Conservation (phyloP, 2,329 filamentous ascomycete species). For the Chrysoporthe deuterocubensis region DNA sequence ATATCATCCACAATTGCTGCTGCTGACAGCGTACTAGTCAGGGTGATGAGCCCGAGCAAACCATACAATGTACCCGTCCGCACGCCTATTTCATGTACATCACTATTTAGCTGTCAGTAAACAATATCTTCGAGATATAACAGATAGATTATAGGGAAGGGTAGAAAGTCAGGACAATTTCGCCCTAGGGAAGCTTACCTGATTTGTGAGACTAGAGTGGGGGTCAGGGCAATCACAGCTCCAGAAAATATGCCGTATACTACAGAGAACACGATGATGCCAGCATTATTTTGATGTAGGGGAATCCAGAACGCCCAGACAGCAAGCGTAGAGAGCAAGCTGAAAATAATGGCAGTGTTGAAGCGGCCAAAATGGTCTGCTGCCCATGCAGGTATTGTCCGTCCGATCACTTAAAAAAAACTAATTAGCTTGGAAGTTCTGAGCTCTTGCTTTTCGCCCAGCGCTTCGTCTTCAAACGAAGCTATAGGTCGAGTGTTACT, state of each 20-base stretch:
- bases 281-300: constrained; percentile 26
- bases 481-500: background rate
- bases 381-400: constrained; percentile 26
- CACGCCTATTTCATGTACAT: constrained; percentile 56
- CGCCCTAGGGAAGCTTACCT: background rate
- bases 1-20: constrained; percentile 41
- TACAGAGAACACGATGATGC: constrained; percentile 33
- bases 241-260: constrained; percentile 37
- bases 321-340: constrained; percentile 40
- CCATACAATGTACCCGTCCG: constrained; percentile 53
- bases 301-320: constrained; percentile 39
- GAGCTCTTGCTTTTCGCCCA: background rate
- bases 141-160: background rate
- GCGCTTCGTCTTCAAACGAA: background rate
- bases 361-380: constrained; percentile 31
- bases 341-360: constrained; percentile 44
- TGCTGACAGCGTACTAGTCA: constrained; percentile 62
- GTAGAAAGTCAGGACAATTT: background rate
- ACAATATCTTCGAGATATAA: background rate
- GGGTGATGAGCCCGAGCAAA: constrained; percentile 56
- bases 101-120: constrained; percentile 35
- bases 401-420: constrained; percentile 25
- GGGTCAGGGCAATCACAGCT: constrained; percentile 35
- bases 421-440: background rate
- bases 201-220: constrained; percentile 47